Base-by-base conservation (phyloP, 2,329 filamentous ascomycete species). In the Colletotrichum lindemuthianum region DNA sequence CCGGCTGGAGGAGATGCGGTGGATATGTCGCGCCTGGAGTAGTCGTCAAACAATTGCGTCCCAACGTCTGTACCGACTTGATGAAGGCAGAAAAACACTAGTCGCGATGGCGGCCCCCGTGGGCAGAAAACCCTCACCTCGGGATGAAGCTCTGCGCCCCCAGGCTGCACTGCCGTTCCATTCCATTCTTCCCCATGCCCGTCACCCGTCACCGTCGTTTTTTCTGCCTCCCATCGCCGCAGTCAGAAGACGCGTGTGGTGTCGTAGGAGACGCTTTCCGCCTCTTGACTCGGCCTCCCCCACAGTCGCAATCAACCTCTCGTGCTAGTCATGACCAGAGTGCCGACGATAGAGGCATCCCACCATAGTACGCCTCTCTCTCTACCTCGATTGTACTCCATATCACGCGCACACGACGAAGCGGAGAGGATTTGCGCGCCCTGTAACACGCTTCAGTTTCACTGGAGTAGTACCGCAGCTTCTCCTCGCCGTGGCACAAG, bases 381-480 rank as follows among this genome's bases (percentile, higher is more conserved):
- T 24, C 24, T 24, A 24, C 24, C 24, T 24, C 5, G 24, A 40
- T 6, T 40, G 49, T n/a, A 36, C 48, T 34, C 7, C 12, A 24
- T n/a, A 32, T 16, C 13, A 48, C 45, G 45, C 24, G 24, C 13
- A 39, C 43, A 41, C 15, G 37, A 24, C 24, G 24, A 24, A 24
- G 24, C 24, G 24, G 24, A 24, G 15, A 45, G n/a, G 15, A 11
- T 16, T 45, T 33, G 52, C 52, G 43, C 45, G 48, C 41, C 41
- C 11, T 52, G 63, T 61, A 45, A 40, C 52, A 57, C 45, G 36
- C 15, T 24, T 24, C 34, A 15, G 61, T 65, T 61, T 65, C 61
- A 61, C 43, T 43, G 45, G 24, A 61, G 51, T 51, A 39, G 57
- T 34, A 51, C 51, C 57, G 32, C 45, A 41, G 58, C 33, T 39